Base-by-base conservation (phyloP, 2,329 filamentous ascomycete genomes). In the Colletotrichum sp. region DNA sequence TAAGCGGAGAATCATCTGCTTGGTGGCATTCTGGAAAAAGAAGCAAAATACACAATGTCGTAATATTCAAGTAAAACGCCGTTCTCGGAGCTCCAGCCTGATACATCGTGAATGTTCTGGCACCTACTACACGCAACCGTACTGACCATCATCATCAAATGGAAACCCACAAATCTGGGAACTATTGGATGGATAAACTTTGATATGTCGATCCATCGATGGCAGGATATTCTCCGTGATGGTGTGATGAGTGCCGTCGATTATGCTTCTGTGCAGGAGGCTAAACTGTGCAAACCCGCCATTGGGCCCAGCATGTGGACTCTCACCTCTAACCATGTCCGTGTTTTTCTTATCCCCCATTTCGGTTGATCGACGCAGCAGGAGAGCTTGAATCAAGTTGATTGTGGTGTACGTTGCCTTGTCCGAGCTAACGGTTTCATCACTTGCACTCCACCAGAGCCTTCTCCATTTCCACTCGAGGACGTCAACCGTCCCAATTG, bases 341-440 rank as follows among this genome's bases (percentile, higher is more conserved):
- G 38, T 43, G 38, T 43, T 63, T 52, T 30, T 43, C 30, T 43
- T 13, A 43, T 68, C 36, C 63, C 32, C 38, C 43, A 61, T 74
- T 16, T 74, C 71, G 66, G 71, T 36, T 74, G 66, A 74, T 70
- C 59, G 59, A 70, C 59, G 58, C 21, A 28, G 21, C 48, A 28
- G 58, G 28, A 58, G 59, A 59, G 32, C 43, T 70, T 70, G 71
- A 64, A 70, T 65, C 66, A 59, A 59, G 32, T 74, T 70, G 48
- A 74, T 74, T 74, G 26, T 52, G 71, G 59, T 70, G 59, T 74
- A 70, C 58, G 71, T 70, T 58, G 66, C 66, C 62, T 52, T 38
- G 71, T 74, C 26, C 18, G 48, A 70, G 66, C 71, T 70, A 69
- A 65, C 21, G 16, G 71, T 73, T 73, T 73, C 59, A 73, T 70